Conservation (phyloP, 352 stramenopile species). For the Globisporangium spiculum region DNA sequence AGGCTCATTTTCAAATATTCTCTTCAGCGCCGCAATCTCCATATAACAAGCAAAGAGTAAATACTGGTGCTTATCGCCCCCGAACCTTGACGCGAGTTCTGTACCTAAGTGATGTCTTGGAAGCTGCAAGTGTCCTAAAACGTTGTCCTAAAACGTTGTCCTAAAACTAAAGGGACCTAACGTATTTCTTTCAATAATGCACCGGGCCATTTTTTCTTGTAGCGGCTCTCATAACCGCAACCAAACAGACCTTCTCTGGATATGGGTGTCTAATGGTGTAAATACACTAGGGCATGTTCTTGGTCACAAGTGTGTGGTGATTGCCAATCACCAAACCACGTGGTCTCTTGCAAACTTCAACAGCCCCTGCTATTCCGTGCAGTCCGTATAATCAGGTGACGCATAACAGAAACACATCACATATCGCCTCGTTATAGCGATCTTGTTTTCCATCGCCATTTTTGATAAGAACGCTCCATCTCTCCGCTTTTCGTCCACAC, state of each 20-base stretch:
- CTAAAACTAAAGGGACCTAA: not conserved
- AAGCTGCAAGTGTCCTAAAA: not conserved
- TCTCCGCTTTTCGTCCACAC: slow-evolving; percentile 14
- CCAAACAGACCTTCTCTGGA: no score
- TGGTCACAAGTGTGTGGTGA: not conserved
- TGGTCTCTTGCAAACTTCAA: not conserved
- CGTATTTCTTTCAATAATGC: no score
- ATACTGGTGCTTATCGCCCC: no score
- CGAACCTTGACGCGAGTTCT: not conserved
- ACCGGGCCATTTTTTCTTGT: no score
- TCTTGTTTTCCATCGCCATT: no score
- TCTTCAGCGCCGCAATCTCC: not conserved
- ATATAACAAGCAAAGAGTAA: not conserved
- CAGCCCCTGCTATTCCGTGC: not conserved
- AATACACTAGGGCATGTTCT: not conserved
- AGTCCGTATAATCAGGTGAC: not conserved
- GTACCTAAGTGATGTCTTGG: not conserved
- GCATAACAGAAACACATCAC: no score
- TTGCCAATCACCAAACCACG: not conserved
- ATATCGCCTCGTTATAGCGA: no score
- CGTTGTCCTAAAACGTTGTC: not conserved
- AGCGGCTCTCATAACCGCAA: no score
- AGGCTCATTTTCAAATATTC: not conserved
- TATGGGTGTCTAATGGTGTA: no score
- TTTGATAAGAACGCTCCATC: not conserved